phyloP scores from a whole-genome alignment of 2,329 filamentous ascomycete species.

The Verticillium klebahnii region DNA sequence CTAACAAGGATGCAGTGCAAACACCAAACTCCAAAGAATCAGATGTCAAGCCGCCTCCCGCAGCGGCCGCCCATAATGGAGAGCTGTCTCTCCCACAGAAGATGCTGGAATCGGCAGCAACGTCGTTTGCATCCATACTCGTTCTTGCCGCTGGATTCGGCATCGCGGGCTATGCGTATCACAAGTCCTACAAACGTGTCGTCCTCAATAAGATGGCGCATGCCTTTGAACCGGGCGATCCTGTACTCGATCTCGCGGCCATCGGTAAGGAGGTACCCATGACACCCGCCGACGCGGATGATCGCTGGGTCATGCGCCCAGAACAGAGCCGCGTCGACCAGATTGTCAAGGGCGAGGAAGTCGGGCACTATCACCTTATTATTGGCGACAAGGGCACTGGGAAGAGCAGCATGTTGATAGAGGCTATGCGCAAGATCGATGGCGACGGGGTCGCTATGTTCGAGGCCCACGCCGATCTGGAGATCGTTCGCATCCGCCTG shows the following conservation, averaged over 20 bases:
- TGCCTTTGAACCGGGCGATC: conserved; percentile 89
- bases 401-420: conserved; percentile 92
- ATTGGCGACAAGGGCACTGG: conserved; percentile 95
- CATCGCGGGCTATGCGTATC: conserved; percentile 70
- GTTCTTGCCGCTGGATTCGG: conserved; percentile 64
- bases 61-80: conserved; percentile 3
- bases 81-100: conserved; percentile 45
- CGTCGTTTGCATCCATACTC: conserved; percentile 69
- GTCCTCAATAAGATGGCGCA: conserved; percentile 90
- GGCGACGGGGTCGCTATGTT: conserved; percentile 92
- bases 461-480: conserved; percentile 89
- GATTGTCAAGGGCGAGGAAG: conserved; percentile 70
- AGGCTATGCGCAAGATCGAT: conserved; percentile 89
- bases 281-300: conserved; percentile 35
- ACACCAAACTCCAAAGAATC: background rate
- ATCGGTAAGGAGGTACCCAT: conserved; percentile 52
- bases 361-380: conserved; percentile 85
- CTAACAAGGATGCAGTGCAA: conserved; percentile 1
- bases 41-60: background rate
- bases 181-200: conserved; percentile 81
- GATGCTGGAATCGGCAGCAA: conserved; percentile 70
- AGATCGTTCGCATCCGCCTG: conserved; percentile 89
- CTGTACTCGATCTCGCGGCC: conserved; percentile 76
- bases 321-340: conserved; percentile 78
- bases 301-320: conserved; percentile 77